Evolutionary conservation across 306 rosid genomes (phyloP), one percentile per base, ranked within the genome.

Genomic region (Mimosa bimucronata): DNA sequence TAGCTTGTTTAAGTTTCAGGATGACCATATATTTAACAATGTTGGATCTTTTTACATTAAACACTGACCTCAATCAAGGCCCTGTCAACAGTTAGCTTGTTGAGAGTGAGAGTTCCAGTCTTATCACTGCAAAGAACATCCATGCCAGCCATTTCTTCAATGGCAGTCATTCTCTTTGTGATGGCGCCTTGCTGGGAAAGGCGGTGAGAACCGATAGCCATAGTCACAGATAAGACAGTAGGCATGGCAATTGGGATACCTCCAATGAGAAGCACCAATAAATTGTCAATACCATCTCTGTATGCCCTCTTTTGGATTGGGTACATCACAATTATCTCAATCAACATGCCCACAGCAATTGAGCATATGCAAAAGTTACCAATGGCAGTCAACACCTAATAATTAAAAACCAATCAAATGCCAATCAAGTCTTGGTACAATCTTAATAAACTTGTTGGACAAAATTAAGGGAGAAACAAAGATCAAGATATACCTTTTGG

Each of bases 201-300:
- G 73, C 94, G 92, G 77, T 94, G 98, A 71, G 98, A 92, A 1
- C 98, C 98, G 57, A 94, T 92, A 75, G 97, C 98, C 98, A 94
- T 94, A 80, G 98, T 94, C 30, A 94, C 98, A 5, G 98, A 94
- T 87, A 94, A 61, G 65, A 94, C 98, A 0, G 98, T 94, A 68
- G 98, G 98, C 98, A 94, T 94, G 45, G 98, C 98, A 82, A 94
- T 94, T 30, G 98, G 98, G 84, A 94, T 94, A 58, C 98, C 98
- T 71, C 98, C 98, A 5, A 94, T 94, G 65, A 94, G 94, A 64
- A 94, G 96, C 73, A 94, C 98, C 88, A 94, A 80, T 75, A 94
- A 83, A 73, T 94, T 94, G 86, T 94, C 98, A 71, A 94, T 92
- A 61, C 98, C 98, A 2, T 90, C 96, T 86, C 98, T 94, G 67